These are phyloP conservation scores for Aureobasidium sp. DNA, from an alignment of 2,329 filamentous ascomycete species.

Conservation along the genomic window DNA sequence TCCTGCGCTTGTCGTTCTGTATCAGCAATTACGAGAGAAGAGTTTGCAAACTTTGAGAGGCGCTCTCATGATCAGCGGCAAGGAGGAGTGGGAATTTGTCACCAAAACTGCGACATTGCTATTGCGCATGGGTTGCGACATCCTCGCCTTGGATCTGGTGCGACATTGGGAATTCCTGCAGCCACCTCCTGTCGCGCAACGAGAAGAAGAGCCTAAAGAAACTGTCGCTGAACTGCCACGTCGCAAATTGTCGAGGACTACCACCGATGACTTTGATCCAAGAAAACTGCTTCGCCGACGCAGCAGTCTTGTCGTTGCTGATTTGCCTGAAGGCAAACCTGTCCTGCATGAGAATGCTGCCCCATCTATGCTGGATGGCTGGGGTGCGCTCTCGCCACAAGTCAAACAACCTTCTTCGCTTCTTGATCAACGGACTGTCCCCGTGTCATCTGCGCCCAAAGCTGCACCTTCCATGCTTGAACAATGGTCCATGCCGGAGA, in stretches of 20 bases:
- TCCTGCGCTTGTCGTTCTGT: conserved; percentile 79
- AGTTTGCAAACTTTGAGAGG: conserved; percentile 77
- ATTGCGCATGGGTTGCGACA: conserved; percentile 58
- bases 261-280: conserved; percentile 46
- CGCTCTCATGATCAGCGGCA: conserved; percentile 71
- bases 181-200: background rate
- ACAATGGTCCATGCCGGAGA: conserved; percentile 18
- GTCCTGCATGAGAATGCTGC: conserved; percentile 31
- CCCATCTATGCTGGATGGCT: conserved; percentile 22
- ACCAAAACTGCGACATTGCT: conserved; percentile 62
- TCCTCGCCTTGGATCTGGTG: conserved; percentile 79
- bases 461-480: conserved; percentile 22
- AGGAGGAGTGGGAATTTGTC: conserved; percentile 82
- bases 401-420: conserved; percentile 28
- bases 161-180: conserved; percentile 68
- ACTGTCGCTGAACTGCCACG: conserved; percentile 20
- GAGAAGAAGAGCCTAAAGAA: conserved; percentile 25
- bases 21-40: conserved; percentile 75
- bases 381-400: conserved; percentile 1
- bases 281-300: conserved; percentile 62
- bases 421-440: conserved; percentile 18
- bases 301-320: conserved; percentile 73
- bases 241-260: conserved; percentile 14
- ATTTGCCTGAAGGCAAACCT: conserved; percentile 47
- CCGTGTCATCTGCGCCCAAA: background rate